Base-by-base conservation (phyloP, 2,329 filamentous ascomycete genomes). In the Elsinoe arachidis region DNA sequence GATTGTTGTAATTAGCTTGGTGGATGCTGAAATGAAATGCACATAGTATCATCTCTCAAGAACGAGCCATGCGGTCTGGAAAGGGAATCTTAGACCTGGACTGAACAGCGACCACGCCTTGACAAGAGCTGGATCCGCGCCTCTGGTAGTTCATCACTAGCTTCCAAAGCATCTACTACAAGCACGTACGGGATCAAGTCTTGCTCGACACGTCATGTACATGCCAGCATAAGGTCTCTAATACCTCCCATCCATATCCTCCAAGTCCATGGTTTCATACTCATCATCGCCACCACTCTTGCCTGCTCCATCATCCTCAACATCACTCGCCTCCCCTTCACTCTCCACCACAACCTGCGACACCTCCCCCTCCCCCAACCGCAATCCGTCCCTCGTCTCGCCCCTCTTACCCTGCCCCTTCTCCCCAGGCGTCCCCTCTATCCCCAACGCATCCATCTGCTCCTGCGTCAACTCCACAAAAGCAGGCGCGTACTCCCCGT, bases 401-500 rank as follows among this genome's bases (percentile, higher is more conserved):
- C 43, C 63, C 9, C 62, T 60, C 62, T 60, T 15, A 2, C 21
- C 14, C 2, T 9, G 14, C 10, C 55, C 33, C 14, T 60, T 62
- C 21, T 63, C 26, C 54, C 63, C 62, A 38, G 63, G 64, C 54
- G 60, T 60, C 43, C 65, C 63, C 59, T 59, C 58, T 17, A 67
- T 63, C 5, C 68, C 67, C 56, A 78, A 58, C 57, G 69, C 61
- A 56, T 67, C 67, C 58, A 71, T 64, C 60, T 78, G 75, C 46
- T 71, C 71, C 2, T 72, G 66, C 14, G 74, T 75, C 60, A 78
- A 61, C 38, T 85, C 79, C 17, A 86, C 81, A 33, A 86, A 69
- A 37, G 78, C 72, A 17, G 83, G 83, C 30, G 82, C 82, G 73
- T 82, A 85, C 62, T 86, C 82, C 10, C 83, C 83, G 11, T 75